These are phyloP conservation scores for Symbiodinium pilosum DNA, from an alignment of 73 alveolate genomes.

Conservation along the genomic window DNA sequence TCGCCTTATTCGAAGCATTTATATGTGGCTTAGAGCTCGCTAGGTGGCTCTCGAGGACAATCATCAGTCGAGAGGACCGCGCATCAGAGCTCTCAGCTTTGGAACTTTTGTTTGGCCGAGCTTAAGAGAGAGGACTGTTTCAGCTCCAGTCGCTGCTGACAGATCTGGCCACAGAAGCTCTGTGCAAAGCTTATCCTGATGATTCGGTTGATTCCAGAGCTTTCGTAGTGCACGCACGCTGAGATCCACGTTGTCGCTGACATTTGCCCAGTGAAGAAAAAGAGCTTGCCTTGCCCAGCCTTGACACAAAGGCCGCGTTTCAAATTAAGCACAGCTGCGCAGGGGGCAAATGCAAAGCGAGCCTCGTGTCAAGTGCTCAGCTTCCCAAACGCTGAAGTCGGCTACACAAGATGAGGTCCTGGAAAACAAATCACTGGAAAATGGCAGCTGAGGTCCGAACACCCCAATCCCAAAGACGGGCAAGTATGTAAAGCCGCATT, in stretches of 20 bases:
- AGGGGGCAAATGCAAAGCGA: neutral
- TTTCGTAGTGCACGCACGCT: neutral
- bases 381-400: neutral
- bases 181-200: neutral
- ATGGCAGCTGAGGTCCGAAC: neutral
- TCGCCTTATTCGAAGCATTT: too few species aligned
- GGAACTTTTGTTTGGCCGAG: neutral
- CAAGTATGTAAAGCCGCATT: conserved; percentile 42
- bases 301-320: neutral
- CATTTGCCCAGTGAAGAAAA: neutral
- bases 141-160: neutral
- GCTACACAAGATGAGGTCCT: too few species aligned
- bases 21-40: too few species aligned
- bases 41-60: neutral
- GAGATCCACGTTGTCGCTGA: neutral
- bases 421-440: neutral
- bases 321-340: neutral
- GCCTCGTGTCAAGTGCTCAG: neutral
- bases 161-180: neutral
- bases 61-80: neutral
- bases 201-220: neutral
- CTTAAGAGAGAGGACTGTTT: neutral
- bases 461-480: conserved; percentile 61
- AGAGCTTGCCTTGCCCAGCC: neutral
- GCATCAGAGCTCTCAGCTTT: neutral